phyloP scores from a whole-genome alignment of 2,329 filamentous ascomycete genomes.

The Cryphonectria carpinicola region DNA sequence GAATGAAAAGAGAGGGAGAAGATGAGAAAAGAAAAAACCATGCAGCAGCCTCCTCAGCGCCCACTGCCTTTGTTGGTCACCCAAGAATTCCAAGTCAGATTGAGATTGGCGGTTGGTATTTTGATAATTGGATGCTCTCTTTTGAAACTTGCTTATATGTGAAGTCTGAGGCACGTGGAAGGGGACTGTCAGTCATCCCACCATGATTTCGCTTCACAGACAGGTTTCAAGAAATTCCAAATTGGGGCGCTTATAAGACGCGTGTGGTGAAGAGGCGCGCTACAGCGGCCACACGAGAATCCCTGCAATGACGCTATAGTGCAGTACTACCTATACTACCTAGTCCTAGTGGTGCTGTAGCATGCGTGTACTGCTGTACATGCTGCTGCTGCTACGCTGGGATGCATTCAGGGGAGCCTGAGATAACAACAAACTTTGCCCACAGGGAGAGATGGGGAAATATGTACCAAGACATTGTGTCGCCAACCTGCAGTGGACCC shows the following conservation, averaged over 20 bases:
- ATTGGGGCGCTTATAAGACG: not conserved
- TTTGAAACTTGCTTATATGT: not conserved
- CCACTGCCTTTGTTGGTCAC: not conserved
- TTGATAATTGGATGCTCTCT: no score
- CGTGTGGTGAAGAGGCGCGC: conserved; percentile 13
- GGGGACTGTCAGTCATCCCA: not conserved
- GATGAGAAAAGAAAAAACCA: not conserved
- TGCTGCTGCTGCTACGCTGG: no score
- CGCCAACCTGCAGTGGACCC: not conserved
- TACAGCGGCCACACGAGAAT: conserved; percentile 16
- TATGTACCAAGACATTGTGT: not conserved
- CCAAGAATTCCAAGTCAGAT: not conserved
- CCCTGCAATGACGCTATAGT: conserved; percentile 24
- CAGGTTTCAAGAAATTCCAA: not conserved
- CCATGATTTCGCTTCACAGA: no score
- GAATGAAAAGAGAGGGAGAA: no score
- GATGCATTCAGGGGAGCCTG: no score
- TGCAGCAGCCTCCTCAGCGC: not conserved
- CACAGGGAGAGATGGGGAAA: no score
- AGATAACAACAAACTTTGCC: no score
- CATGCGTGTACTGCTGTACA: not conserved
- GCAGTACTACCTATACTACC: not conserved
- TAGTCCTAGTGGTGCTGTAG: not conserved
- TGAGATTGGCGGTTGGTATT: not conserved
- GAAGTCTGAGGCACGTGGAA: not conserved